Conservation (phyloP, 192 early-diverging fungal genomes). For the Podila epicladia region DNA sequence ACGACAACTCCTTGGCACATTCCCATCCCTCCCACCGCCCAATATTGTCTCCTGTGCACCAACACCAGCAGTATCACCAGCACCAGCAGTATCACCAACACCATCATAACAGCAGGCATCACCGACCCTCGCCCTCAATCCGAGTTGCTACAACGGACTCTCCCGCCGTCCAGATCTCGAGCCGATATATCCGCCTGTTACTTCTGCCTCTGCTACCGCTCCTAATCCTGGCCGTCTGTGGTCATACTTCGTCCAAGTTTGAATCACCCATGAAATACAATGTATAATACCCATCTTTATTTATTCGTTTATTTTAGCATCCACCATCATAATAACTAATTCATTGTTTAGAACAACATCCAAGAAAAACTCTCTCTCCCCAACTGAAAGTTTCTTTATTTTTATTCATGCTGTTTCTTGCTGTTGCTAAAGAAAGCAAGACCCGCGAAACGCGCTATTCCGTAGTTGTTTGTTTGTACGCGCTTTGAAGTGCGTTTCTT, state of each 20-base stretch:
- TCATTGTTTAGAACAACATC: too few species aligned
- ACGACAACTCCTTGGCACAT: background rate
- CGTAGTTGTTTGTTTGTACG: too few species aligned
- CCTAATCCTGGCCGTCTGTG: constrained; percentile 30
- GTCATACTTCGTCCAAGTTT: constrained; percentile 43
- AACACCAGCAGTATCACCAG: background rate
- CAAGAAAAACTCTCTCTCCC: too few species aligned
- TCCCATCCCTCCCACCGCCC: background rate
- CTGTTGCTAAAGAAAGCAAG: too few species aligned
- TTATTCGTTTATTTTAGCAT: background rate
- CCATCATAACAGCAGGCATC: background rate
- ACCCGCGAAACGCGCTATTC: too few species aligned
- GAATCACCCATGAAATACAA: constrained; percentile 28
- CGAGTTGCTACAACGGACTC: constrained; percentile 9
- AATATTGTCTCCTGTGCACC: background rate
- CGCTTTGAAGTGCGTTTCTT: too few species aligned
- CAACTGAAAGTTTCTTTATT: too few species aligned
- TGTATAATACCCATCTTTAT: background rate
- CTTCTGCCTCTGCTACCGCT: constrained; percentile 35
- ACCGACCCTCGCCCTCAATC: background rate
- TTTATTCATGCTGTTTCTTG: too few species aligned
- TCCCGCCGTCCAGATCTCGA: constrained; percentile 24
- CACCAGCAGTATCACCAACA: background rate
- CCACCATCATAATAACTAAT: background rate
- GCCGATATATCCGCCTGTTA: constrained; percentile 36